Conservation (phyloP, 1,284 basidiomycete species). For the Xerocomus nothofagi region DNA sequence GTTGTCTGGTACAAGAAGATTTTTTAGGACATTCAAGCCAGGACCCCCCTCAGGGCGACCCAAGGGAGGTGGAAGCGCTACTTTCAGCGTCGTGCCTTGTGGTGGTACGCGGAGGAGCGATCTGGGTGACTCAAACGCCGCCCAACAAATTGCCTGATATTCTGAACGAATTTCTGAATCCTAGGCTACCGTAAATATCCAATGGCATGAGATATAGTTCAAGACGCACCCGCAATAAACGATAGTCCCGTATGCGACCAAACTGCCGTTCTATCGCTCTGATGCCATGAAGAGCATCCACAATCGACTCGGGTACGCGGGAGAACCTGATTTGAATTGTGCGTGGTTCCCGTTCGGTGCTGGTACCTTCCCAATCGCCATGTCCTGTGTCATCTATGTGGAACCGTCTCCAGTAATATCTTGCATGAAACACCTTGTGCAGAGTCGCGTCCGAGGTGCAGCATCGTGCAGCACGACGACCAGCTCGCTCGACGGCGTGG, state of each 20-base stretch:
- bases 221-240: slow-evolving; percentile 45
- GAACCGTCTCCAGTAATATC: slow-evolving; percentile 14
- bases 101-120: slow-evolving; percentile 37
- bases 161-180: slow-evolving; percentile 44
- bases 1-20: slow-evolving; percentile 23
- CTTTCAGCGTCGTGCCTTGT: slow-evolving; percentile 28
- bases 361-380: slow-evolving; percentile 13
- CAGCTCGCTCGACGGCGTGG: slow-evolving; percentile 5
- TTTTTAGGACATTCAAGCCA: slow-evolving; percentile 36
- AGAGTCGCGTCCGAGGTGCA: not conserved
- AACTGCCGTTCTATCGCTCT: slow-evolving; percentile 56
- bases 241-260: slow-evolving; percentile 51
- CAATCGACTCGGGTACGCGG: slow-evolving; percentile 34
- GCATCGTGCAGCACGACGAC: not conserved
- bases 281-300: slow-evolving; percentile 51
- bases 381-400: slow-evolving; percentile 26
- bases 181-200: slow-evolving; percentile 32
- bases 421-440: not conserved
- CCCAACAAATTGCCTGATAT: slow-evolving; percentile 44
- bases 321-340: slow-evolving; percentile 38
- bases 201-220: not conserved
- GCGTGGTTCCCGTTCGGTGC: slow-evolving; percentile 11
- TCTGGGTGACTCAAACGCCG: slow-evolving; percentile 44
- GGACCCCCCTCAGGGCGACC: slow-evolving; percentile 34
- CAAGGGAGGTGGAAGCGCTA: slow-evolving; percentile 24